Evolutionary conservation across 495 filamentous ascomycete genomes (phyloP).

Genomic region (Podospora comata): DNA sequence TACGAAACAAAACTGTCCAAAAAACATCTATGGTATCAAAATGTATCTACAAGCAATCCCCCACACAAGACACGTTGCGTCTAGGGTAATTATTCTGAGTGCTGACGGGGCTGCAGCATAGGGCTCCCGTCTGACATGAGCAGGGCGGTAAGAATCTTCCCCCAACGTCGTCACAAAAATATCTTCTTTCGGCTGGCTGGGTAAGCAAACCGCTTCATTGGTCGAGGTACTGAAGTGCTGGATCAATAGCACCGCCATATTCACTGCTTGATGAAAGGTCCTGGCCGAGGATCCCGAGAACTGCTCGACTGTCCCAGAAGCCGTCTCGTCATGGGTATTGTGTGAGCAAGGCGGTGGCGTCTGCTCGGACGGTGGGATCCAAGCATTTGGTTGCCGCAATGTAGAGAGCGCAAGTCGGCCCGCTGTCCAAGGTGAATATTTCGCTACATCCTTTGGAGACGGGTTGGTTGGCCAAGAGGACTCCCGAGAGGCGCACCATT

Average conservation of each 20-base stretch:
- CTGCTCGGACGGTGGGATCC: slow-evolving; percentile 15
- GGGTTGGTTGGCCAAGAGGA: slow-evolving; percentile 21
- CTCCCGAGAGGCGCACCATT: slow-evolving; percentile 10
- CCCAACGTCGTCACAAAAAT: neutral
- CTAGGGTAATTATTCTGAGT: neutral
- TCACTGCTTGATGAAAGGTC: neutral
- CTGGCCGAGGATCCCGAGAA: neutral
- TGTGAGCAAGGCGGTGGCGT: slow-evolving; percentile 19
- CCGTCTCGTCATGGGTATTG: slow-evolving; percentile 22
- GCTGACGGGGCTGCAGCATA: neutral
- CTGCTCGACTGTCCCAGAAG: slow-evolving; percentile 23
- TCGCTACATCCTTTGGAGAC: slow-evolving; percentile 9
- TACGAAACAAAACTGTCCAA: neutral
- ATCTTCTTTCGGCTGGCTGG: neutral
- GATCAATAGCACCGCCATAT: neutral
- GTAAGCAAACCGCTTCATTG: neutral
- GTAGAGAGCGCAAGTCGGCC: slow-evolving; percentile 23
- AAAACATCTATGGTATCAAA: neutral
- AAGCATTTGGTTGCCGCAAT: slow-evolving; percentile 22
- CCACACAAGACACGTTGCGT: neutral
- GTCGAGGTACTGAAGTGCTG: neutral
- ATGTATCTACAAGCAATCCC: neutral
- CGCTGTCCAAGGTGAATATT: slow-evolving; percentile 28
- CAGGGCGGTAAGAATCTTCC: neutral
- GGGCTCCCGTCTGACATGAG: neutral